Conservation (phyloP, 2,329 filamentous ascomycete genomes). For the Xylaria sp. region DNA sequence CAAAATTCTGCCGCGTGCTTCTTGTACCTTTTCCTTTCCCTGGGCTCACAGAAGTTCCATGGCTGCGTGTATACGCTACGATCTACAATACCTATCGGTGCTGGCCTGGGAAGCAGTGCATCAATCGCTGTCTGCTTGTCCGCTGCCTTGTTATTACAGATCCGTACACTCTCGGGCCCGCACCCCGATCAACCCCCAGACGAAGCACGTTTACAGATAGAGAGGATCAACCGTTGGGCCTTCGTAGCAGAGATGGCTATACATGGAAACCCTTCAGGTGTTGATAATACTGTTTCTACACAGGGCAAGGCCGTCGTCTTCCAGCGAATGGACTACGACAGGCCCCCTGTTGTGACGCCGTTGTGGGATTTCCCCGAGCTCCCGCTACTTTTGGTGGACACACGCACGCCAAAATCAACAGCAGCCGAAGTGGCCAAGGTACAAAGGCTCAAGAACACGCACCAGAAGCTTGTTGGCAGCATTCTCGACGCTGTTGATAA, state of each 20-base stretch:
- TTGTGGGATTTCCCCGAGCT: constrained; percentile 92
- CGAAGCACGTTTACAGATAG: constrained; percentile 89
- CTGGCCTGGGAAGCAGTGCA: constrained; percentile 92
- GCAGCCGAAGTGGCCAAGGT: constrained; percentile 89
- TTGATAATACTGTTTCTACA: constrained; percentile 95
- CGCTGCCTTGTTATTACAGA: constrained; percentile 84
- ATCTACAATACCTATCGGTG: constrained; percentile 92
- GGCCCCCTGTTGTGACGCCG: constrained; percentile 79
- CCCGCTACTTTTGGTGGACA: constrained; percentile 89
- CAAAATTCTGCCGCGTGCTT: constrained; percentile 84
- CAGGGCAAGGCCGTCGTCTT: constrained; percentile 96
- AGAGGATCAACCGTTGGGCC: constrained; percentile 97
- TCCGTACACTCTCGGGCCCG: constrained; percentile 86
- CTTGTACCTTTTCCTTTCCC: constrained; percentile 89
- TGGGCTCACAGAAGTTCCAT: constrained; percentile 81
- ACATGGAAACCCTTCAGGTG: constrained; percentile 94
- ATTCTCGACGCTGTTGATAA: constrained; percentile 89
- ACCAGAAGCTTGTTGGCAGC: constrained; percentile 80
- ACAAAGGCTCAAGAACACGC: constrained; percentile 71
- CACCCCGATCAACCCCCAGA: constrained; percentile 89
- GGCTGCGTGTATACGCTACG: constrained; percentile 90
- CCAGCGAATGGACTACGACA: constrained; percentile 79
- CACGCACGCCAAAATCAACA: constrained; percentile 86
- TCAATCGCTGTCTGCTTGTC: constrained; percentile 91
- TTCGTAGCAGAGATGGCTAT: constrained; percentile 98